These are phyloP conservation scores for Pisolithus albus DNA, from an alignment of 768 basidiomycete species.

Conservation along the genomic window DNA sequence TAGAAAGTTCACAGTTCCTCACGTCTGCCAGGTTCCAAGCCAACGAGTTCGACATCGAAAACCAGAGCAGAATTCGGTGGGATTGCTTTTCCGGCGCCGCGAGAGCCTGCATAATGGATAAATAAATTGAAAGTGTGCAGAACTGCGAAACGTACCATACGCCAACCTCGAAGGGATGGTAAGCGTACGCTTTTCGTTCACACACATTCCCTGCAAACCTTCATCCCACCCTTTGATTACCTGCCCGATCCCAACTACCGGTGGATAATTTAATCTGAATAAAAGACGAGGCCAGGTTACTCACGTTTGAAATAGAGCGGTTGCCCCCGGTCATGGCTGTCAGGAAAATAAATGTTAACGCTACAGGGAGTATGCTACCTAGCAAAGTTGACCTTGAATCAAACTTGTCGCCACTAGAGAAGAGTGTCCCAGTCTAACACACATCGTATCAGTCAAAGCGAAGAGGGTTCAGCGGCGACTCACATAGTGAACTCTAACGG, in stretches of 20 bases:
- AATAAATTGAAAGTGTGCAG: background rate
- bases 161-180: slow-evolving; percentile 77
- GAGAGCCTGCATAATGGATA: slow-evolving; percentile 42
- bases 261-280: slow-evolving; percentile 1
- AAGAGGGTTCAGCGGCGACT: slow-evolving; percentile 14
- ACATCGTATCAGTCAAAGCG: slow-evolving; percentile 1
- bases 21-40: slow-evolving; percentile 41
- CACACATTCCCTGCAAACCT: slow-evolving; percentile 78
- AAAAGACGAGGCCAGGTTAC: slow-evolving; percentile 13
- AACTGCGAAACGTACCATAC: slow-evolving; percentile 56
- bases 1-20: slow-evolving; percentile 46
- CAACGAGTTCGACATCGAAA: slow-evolving; percentile 82
- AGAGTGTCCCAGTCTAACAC: slow-evolving; percentile 72
- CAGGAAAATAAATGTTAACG: background rate
- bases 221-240: slow-evolving; percentile 86
- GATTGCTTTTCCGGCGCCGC: slow-evolving; percentile 72
- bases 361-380: background rate
- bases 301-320: slow-evolving; percentile 77
- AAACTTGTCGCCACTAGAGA: slow-evolving; percentile 72
- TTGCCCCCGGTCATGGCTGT: slow-evolving; percentile 60
- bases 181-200: slow-evolving; percentile 80
- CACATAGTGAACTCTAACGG: slow-evolving; percentile 75
- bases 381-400: slow-evolving; percentile 62
- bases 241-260: slow-evolving; percentile 66
- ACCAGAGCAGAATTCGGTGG: slow-evolving; percentile 74